Evolutionary conservation across 176 grass and related monocot genomes (phyloP), one percentile per base, ranked within the genome.

Genomic region (Oryza officinalis): DNA sequence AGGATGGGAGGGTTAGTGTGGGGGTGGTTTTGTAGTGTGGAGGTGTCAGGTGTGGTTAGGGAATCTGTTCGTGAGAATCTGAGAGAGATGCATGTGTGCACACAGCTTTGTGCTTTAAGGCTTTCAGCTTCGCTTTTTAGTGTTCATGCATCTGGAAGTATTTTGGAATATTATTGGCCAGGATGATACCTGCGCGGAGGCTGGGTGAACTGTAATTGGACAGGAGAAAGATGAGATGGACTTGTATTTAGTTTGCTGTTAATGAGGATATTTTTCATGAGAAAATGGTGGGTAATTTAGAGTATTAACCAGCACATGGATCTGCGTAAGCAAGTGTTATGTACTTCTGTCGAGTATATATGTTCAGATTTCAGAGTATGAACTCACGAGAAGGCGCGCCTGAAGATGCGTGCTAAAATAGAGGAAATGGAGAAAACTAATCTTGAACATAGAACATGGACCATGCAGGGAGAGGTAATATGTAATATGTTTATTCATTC

Each of bases 391-490:
- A 95, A 93, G 68, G 96, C 91, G 54, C 75, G 54, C 40, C 69
- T 83, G 37, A 90, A 90, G 86, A 82, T 93, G 80, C 78, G 13
- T 61, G 71, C 85, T 77, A 84, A 91, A 86, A 95, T 98, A 95
- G 93, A 98, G 45, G 68, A 93, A 81, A 92, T 98, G 93, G 96
- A 98, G 89, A 98, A 92, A 95, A 80, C 88, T 81, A 92, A 67
- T 49, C 92, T 98, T 77, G 87, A 95, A 80, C 91, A 93, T 69
- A 85, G 83, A 75, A 61, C 80, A 4, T 98, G 96, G 96, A 92
- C 83, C 35, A 98, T 98, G 96, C 83, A 80, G 71, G 96, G 93
- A 84, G 95, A 98, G 91, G 95, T 98, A 82, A 67, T 28, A 14
- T 9, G 50, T 43, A 49, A 0, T 63, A 26, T 71, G 20, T 12